Evolutionary conservation across 2,329 filamentous ascomycete genomes (phyloP).

Genomic region (Chalaropsis thielavioides): DNA sequence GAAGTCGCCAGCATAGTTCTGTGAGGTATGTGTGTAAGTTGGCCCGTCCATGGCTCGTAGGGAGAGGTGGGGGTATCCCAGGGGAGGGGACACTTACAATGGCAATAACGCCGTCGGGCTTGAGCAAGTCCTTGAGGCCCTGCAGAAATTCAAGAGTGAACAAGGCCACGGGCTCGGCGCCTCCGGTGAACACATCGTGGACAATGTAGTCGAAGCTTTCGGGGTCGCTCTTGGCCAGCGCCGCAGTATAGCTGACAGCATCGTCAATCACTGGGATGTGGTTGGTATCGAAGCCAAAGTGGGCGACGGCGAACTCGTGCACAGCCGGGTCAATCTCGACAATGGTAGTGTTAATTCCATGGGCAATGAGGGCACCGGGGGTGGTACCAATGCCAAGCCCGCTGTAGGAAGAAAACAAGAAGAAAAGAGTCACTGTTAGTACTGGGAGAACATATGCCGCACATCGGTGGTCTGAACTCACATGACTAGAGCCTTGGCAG

Average conservation of each 20-base stretch:
- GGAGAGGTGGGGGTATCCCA: no score
- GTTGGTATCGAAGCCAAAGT: constrained; percentile 66
- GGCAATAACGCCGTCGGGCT: constrained; percentile 66
- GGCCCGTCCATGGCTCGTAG: background rate
- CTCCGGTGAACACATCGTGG: constrained; percentile 95
- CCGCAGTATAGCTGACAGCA: constrained; percentile 54
- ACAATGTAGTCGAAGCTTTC: constrained; percentile 76
- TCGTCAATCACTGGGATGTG: constrained; percentile 72
- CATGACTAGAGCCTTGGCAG: constrained; percentile 75
- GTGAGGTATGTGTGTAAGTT: constrained; percentile 20
- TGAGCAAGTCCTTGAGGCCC: constrained; percentile 55
- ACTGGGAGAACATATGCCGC: background rate
- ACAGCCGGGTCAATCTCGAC: constrained; percentile 91
- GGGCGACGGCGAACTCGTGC: constrained; percentile 64
- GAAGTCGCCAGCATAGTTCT: constrained; percentile 94
- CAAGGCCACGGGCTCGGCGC: constrained; percentile 73
- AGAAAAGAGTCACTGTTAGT: background rate
- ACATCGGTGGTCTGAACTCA: constrained; percentile 31
- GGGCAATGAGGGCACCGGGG: constrained; percentile 69
- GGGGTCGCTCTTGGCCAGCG: constrained; percentile 29
- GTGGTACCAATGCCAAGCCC: constrained; percentile 88
- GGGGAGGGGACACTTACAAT: no score
- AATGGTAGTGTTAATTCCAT: constrained; percentile 83
- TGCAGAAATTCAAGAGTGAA: constrained; percentile 78
- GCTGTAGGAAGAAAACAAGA: constrained; percentile 45